Base-by-base conservation (phyloP, 352 stramenopile species). In the Bremia lactucae region DNA sequence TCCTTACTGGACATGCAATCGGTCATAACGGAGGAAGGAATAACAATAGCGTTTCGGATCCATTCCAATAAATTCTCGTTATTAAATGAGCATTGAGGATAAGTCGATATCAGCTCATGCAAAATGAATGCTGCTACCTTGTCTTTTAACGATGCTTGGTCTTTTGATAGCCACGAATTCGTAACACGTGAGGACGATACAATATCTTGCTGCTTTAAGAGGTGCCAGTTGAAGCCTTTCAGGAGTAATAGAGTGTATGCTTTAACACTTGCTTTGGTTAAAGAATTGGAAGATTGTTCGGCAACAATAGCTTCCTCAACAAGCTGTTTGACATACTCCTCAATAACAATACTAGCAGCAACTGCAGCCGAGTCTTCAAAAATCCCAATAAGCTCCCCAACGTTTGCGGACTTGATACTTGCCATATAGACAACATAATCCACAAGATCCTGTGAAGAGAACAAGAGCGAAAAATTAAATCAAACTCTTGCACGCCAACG, bases 341-440 rank as follows among this genome's bases (percentile, higher is more conserved):
- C 74, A 26, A 83, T 59, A 9, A 89, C 65, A 35, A 92, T 83
- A n/a, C 68, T 67, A 10, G 60, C 42, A 0, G 75, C 75, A 22
- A 87, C 46, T 4, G 80, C 77, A 14, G 80, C 77, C 6, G 77
- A 80, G 36, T 87, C 62, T 24, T 93, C 77, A 31, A 93, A 66
- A n/a, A 62, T 75, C 3, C 80, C 80, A n/a, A 89, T 55, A 21
- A 93, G 64, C 44, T 90, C 80, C 1, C 65, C 61, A 23, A 83
- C 46, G 2, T 72, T 59, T 3, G 58, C 57, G 7, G 58, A 42
- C 54, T 93, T 87, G 18, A 87, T 38, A 45, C 77, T 89, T 11
- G 68, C 52, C 22, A 68, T 52, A 31, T 83, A 70, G 2, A 90
- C 63, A 13, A 88, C 26, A 42, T 72, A 93, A 13, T 93, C 77